Conservation (phyloP, 2,329 filamentous ascomycete genomes). For the Elsinoe australis region DNA sequence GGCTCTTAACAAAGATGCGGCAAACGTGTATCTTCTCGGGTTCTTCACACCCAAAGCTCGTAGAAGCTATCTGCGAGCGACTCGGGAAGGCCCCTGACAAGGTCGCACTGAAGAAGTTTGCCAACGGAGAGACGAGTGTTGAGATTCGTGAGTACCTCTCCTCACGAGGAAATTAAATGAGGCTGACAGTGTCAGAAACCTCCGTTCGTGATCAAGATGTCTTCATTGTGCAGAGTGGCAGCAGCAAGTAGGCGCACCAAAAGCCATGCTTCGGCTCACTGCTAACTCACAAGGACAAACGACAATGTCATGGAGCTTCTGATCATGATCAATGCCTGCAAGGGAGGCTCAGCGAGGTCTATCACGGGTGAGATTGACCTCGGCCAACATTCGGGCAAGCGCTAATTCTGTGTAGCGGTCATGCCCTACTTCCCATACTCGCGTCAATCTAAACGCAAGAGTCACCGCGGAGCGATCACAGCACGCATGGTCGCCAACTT, state of each 20-base stretch:
- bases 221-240: constrained; percentile 96
- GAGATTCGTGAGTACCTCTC: constrained; percentile 46
- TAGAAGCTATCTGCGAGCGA: constrained; percentile 59
- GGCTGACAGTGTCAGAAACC: constrained; percentile 34
- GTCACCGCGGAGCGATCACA: constrained; percentile 89
- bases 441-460: constrained; percentile 98
- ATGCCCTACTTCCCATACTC: constrained; percentile 98
- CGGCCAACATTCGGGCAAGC: neutral
- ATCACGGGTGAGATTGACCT: constrained; percentile 66
- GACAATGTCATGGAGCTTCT: constrained; percentile 98
- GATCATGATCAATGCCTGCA: constrained; percentile 98
- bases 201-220: constrained; percentile 96
- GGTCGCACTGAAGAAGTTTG: constrained; percentile 58
- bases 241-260: constrained; percentile 52
- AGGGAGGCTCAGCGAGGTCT: constrained; percentile 92
- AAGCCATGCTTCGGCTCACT: neutral
- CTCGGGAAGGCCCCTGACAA: constrained; percentile 53
- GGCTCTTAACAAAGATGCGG: constrained; percentile 45
- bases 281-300: constrained; percentile 59
- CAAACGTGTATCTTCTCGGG: constrained; percentile 61
- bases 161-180: no score
- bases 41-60: constrained; percentile 56
- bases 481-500: constrained; percentile 96
- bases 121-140: constrained; percentile 63
- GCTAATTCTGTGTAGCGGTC: constrained; percentile 51